Evolutionary conservation across 2,329 filamentous ascomycete genomes (phyloP), one percentile per base, ranked within the genome.

Genomic region (Exophiala calicioides): DNA sequence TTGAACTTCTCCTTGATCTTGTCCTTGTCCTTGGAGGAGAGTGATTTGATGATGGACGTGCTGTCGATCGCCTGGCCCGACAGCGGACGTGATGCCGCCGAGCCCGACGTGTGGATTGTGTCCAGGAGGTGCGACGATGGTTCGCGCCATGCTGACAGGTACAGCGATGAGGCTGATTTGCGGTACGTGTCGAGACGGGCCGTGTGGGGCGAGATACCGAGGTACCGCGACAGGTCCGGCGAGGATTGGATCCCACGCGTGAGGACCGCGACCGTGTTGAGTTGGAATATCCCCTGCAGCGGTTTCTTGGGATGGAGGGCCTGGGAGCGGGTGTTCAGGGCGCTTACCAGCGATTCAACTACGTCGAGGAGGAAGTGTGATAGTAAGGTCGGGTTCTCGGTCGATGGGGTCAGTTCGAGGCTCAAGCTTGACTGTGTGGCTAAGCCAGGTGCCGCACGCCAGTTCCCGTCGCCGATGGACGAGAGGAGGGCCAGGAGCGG

Each of bases 1-100:
- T 86, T 83, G 68, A 96, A 98, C 69, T 97, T 97, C 67, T 89
- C 84, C 70, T 98, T 98, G 70, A 97, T 95, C 47, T 84, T 85
- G 64, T 98, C 93, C 68, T 91, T 94, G 64, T 98, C 93, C 66
- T 95, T 96, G 60, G 85, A 89, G 34, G 80, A 83, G 3, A 97
- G 74, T 1, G 80, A 80, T 68, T 95, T 95, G 50, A 97, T 76
- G 47, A 96, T 86, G 1, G 86, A 85, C 12, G 84, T 82, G 2
- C 88, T 93, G 66, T 96, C 90, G 35, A 84, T 75, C 16, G 59
- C 71, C 47, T 65, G 67, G 6, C 84, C 81, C 2, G 86, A 90
- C 0, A 82, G 78, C 10, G 90, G 88, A 13, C 90, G 82, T 6
- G 44, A 31, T n/a, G 30, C 26, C 39, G 81, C 70, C 8, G 50